Percentiles rank a stretch among this genome's conserved stretches.
Evolutionary conservation across 129 eudicot genomes (phyloP).

Genomic region (Saposhnikovia divaricata): DNA sequence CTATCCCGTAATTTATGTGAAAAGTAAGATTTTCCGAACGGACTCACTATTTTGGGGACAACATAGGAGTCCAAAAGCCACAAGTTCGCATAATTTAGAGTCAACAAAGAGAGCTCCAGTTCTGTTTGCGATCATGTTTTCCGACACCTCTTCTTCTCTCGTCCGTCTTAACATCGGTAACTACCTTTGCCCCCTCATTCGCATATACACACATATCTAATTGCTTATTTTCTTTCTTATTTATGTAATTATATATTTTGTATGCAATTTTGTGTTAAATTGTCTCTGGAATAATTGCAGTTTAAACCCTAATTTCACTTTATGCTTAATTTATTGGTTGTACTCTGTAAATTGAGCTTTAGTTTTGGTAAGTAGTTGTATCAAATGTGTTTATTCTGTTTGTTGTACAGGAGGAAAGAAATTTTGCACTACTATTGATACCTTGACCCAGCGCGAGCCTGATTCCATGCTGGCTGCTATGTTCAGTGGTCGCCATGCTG

Average conservation of each 20-base stretch:
- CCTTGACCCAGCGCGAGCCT: constrained; percentile 83
- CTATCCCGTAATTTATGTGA: too few species aligned
- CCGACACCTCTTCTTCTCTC: constrained; percentile 39
- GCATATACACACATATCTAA: too few species aligned
- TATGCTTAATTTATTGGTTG: not conserved
- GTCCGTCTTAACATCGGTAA: constrained; percentile 72
- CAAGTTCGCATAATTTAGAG: too few species aligned
- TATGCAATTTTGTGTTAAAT: not conserved
- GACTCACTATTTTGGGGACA: too few species aligned
- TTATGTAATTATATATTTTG: not conserved
- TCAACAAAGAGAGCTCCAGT: not conserved
- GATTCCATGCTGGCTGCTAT: constrained; percentile 97
- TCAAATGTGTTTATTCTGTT: not conserved
- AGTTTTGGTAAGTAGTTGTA: not conserved
- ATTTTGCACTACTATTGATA: constrained; percentile 75
- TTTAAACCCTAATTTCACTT: not conserved
- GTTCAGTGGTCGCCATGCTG: constrained; percentile 93
- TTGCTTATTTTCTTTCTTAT: too few species aligned
- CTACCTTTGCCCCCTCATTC: not conserved
- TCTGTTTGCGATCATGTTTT: constrained; percentile 19
- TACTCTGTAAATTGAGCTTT: not conserved
- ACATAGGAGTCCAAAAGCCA: too few species aligned
- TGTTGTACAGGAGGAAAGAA: constrained; percentile 66
- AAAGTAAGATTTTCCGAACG: too few species aligned
- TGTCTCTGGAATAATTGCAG: constrained; percentile 2